Conservation (phyloP, 805 yeast species). For the Ogataea chonburiensis region DNA sequence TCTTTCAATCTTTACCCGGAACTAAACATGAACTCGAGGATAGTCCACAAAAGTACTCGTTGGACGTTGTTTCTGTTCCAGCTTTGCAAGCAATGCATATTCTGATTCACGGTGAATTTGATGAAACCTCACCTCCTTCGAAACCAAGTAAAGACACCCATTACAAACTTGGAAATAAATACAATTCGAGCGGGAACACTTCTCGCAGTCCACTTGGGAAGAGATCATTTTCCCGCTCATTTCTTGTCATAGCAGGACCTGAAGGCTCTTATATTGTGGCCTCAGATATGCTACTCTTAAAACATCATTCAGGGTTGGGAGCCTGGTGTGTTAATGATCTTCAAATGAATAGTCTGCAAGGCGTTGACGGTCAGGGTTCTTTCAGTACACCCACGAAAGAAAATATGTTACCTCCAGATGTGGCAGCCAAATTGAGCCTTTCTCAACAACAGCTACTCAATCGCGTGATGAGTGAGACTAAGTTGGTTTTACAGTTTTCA, state of each 20-base stretch:
- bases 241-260: constrained; percentile 70
- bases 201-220: constrained; percentile 41
- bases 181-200: constrained; percentile 20
- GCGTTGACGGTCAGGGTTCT: background rate
- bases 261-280: constrained; percentile 77
- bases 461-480: constrained; percentile 68
- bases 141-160: constrained; percentile 6
- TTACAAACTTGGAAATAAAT: constrained; percentile 24
- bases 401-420: constrained; percentile 50
- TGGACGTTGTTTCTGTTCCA: constrained; percentile 74
- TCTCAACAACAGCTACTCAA: constrained; percentile 63
- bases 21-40: constrained; percentile 68
- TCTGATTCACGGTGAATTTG: constrained; percentile 79
- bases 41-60: constrained; percentile 64
- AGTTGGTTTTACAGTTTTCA: constrained; percentile 75
- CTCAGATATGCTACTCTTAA: constrained; percentile 72
- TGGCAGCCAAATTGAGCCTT: constrained; percentile 48
- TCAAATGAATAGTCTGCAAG: background rate
- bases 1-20: constrained; percentile 71
- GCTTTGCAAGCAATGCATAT: constrained; percentile 76
- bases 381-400: background rate
- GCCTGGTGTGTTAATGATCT: too few species aligned
- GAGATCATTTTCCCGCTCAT: constrained; percentile 84
- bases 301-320: constrained; percentile 53
- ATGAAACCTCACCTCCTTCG: constrained; percentile 61